Evolutionary conservation across 352 stramenopile species (phyloP).

Genomic region (Pythium oligandrum): DNA sequence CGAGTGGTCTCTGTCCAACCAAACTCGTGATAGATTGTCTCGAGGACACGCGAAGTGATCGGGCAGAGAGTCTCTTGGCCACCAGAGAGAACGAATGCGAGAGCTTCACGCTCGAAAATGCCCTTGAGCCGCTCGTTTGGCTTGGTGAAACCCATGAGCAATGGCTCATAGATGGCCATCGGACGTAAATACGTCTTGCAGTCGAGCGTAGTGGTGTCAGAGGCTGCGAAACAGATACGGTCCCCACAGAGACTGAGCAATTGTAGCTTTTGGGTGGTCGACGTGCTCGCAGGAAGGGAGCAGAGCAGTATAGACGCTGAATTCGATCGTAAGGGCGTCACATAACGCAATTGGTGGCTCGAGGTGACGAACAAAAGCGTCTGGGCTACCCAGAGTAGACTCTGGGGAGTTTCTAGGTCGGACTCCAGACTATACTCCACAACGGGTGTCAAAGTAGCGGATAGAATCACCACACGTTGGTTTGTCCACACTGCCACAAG

Average conservation of each 20-base stretch:
- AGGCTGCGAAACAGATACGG: conserved; percentile 47
- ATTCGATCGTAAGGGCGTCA: conserved; percentile 30
- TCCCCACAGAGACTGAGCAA: conserved; percentile 48
- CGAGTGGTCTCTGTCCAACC: conserved; percentile 53
- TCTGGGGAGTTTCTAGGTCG: conserved; percentile 39
- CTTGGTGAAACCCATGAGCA: conserved; percentile 36
- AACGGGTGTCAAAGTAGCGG: conserved; percentile 1
- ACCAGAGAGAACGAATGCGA: conserved; percentile 42
- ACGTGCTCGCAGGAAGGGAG: conserved; percentile 18
- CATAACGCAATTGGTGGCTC: conserved; percentile 41
- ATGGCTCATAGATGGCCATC: conserved; percentile 41
- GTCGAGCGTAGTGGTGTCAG: conserved; percentile 31
- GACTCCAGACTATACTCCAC: conserved; percentile 23
- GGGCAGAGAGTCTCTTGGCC: conserved; percentile 38
- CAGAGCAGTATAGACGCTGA: conserved; percentile 21
- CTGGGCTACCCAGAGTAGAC: conserved; percentile 65
- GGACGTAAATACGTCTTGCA: conserved; percentile 35
- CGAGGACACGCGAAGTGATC: conserved; percentile 36
- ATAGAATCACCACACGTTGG: conserved; percentile 52
- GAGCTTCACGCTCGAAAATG: conserved; percentile 58
- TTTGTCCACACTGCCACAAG: conserved; percentile 52
- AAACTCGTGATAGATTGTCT: conserved; percentile 46
- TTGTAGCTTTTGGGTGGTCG: conserved; percentile 21
- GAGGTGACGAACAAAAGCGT: conserved; percentile 56
- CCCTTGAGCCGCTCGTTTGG: conserved; percentile 33